These are phyloP conservation scores for Mortierella sp. DNA, from an alignment of 371 early-diverging fungal species.

Conservation along the genomic window DNA sequence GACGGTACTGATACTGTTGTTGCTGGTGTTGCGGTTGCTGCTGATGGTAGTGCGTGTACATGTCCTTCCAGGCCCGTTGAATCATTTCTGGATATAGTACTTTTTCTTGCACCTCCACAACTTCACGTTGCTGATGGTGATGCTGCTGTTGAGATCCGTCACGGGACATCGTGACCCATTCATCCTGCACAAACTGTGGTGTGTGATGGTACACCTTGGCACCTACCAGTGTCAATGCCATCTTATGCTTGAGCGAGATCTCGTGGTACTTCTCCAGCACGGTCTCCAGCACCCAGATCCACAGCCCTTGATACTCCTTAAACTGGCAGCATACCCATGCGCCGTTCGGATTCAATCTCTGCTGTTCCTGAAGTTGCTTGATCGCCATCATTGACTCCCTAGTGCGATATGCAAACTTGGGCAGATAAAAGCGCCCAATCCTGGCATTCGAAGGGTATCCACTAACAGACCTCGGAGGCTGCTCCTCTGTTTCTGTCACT, in stretches of 20 bases:
- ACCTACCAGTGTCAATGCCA: conserved; percentile 38
- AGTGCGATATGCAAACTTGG: conserved; percentile 25
- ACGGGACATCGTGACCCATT: no score
- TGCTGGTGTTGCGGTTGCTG: conserved; percentile 16
- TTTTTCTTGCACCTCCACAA: conserved; percentile 20
- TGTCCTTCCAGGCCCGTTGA: conserved; percentile 38
- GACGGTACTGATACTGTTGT: conserved; percentile 9
- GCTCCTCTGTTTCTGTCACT: conserved; percentile 9
- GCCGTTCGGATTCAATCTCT: conserved; percentile 14
- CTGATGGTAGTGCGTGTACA: conserved; percentile 23
- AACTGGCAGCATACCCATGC: conserved; percentile 39
- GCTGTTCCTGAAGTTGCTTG: no score
- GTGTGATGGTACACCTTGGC: conserved; percentile 3
- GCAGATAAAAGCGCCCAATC: conserved; percentile 45
- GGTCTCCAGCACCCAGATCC: conserved; percentile 34
- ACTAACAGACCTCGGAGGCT: conserved; percentile 2
- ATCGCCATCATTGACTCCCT: conserved; percentile 9
- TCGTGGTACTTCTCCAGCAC: conserved; percentile 29
- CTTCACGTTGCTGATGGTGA: no score
- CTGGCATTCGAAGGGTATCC: conserved; percentile 36
- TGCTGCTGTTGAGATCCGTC: neutral
- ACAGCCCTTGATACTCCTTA: conserved; percentile 31
- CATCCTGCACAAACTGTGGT: conserved; percentile 8
- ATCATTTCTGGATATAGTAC: conserved; percentile 30
- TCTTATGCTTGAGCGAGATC: conserved; percentile 27